These are phyloP conservation scores for Ampelomyces quisqualis DNA, from an alignment of 2,329 filamentous ascomycete species.

Conservation along the genomic window DNA sequence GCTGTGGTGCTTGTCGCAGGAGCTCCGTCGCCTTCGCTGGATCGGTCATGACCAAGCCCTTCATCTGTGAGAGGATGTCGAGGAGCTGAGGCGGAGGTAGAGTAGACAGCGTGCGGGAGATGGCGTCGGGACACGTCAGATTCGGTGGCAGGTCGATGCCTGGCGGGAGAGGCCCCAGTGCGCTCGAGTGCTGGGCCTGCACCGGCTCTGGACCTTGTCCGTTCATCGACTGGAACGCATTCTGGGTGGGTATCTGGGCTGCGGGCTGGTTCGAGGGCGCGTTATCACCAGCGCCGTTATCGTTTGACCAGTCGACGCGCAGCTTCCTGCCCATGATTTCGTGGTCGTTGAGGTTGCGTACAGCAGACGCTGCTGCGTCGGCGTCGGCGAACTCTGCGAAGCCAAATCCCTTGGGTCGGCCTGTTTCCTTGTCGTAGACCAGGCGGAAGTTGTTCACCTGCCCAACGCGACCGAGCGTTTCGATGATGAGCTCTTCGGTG, in stretches of 20 bases:
- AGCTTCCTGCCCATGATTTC: slow-evolving; percentile 94
- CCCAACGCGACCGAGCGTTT: slow-evolving; percentile 88
- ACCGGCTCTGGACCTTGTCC: slow-evolving; percentile 44
- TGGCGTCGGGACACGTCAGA: slow-evolving; percentile 82
- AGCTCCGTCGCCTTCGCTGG: slow-evolving; percentile 82
- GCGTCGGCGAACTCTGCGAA: slow-evolving; percentile 95
- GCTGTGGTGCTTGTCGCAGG: slow-evolving; percentile 83
- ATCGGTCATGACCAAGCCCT: slow-evolving; percentile 78
- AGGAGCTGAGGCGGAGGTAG: slow-evolving; percentile 86
- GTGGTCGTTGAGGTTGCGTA: slow-evolving; percentile 91
- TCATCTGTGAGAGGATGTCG: slow-evolving; percentile 93
- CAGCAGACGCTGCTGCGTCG: slow-evolving; percentile 88
- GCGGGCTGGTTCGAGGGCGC: slow-evolving; percentile 50
- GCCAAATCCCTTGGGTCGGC: slow-evolving; percentile 91
- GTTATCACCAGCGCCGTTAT: slow-evolving; percentile 68
- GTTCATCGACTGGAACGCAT: slow-evolving; percentile 49
- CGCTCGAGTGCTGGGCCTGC: slow-evolving; percentile 47
- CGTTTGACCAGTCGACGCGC: slow-evolving; percentile 93
- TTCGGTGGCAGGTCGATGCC: slow-evolving; percentile 82
- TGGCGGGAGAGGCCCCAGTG: slow-evolving; percentile 76
- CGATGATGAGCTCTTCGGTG: slow-evolving; percentile 92
- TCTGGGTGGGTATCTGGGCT: slow-evolving; percentile 18
- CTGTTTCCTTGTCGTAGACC: slow-evolving; percentile 93
- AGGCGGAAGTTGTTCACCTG: slow-evolving; percentile 89
- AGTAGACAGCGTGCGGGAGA: slow-evolving; percentile 84